Percentiles rank a stretch among this genome's conserved stretches.
phyloP scores from a whole-genome alignment of 257 asterid genomes.

The Lithospermum erythrorhizon region DNA sequence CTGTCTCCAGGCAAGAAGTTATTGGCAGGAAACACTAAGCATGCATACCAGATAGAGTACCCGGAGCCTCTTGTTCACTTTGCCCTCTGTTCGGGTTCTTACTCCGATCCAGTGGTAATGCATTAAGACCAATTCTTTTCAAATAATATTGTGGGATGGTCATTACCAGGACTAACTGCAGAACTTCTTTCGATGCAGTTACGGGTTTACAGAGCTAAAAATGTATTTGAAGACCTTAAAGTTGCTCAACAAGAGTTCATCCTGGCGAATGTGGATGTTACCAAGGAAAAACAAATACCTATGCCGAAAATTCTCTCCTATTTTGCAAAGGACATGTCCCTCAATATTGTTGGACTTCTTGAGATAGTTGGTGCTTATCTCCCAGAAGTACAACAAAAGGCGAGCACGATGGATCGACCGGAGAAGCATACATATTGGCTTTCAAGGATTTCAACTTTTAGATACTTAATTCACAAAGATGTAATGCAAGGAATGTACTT shows the following conservation, averaged over 20 bases:
- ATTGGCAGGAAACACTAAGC: slow-evolving; percentile 36
- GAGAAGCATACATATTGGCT: slow-evolving; percentile 63
- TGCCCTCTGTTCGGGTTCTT: slow-evolving; percentile 74
- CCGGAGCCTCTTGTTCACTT: slow-evolving; percentile 87
- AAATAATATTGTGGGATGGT: not conserved
- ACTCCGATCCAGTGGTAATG: slow-evolving; percentile 71
- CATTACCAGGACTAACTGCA: not conserved
- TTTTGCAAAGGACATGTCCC: slow-evolving; percentile 70
- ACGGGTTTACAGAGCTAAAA: slow-evolving; percentile 48
- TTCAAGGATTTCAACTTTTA: slow-evolving; percentile 52
- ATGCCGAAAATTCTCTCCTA: slow-evolving; percentile 53
- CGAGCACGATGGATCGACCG: slow-evolving; percentile 38
- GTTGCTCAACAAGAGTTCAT: slow-evolving; percentile 70
- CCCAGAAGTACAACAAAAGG: slow-evolving; percentile 41
- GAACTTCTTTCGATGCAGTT: slow-evolving; percentile 36
- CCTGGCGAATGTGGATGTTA: slow-evolving; percentile 39
- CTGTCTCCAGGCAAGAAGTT: slow-evolving; percentile 70
- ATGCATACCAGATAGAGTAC: slow-evolving; percentile 59
- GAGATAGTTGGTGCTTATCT: slow-evolving; percentile 43
- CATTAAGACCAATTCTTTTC: not conserved
- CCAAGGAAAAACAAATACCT: slow-evolving; percentile 52
- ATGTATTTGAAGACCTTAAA: slow-evolving; percentile 54
- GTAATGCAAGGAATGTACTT: slow-evolving; percentile 19
- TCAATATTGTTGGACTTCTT: slow-evolving; percentile 40
- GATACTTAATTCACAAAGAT: slow-evolving; percentile 61